phyloP scores from a whole-genome alignment of 73 alveolate genomes.

The Urostyla sp. region DNA sequence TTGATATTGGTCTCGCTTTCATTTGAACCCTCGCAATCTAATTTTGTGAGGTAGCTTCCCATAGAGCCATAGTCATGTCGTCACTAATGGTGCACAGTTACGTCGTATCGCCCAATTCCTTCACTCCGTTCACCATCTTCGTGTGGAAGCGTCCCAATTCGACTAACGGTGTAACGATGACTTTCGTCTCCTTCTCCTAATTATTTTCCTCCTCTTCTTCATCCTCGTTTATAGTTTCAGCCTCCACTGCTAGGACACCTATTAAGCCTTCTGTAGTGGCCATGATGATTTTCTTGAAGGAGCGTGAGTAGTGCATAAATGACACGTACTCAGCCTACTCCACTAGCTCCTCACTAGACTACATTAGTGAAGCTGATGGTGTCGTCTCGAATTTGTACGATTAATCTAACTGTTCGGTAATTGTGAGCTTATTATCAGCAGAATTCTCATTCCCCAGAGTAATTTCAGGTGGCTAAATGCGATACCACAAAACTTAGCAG shows the following conservation, averaged over 20 bases:
- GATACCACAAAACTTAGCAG: conserved; percentile 52
- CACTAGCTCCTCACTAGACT: conserved; percentile 65
- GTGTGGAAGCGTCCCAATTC: conserved; percentile 84
- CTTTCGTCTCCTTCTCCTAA: conserved; percentile 73
- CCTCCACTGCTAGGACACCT: conserved; percentile 88
- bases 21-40: conserved; percentile 72
- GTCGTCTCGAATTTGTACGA: conserved; percentile 57
- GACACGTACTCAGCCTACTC: conserved; percentile 51
- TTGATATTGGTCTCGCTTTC: conserved; percentile 74
- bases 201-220: conserved; percentile 88
- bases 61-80: conserved; percentile 76
- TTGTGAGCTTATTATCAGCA: conserved; percentile 24
- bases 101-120: conserved; percentile 93
- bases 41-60: conserved; percentile 88
- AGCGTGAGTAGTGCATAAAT: conserved; percentile 79
- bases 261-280: conserved; percentile 80
- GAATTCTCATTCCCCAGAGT: conserved; percentile 13
- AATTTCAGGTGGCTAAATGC: conserved; percentile 58
- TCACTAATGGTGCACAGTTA: conserved; percentile 82
- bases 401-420: conserved; percentile 44
- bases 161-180: conserved; percentile 56
- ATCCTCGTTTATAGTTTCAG: conserved; percentile 83
- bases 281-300: conserved; percentile 82
- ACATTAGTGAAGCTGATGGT: conserved; percentile 39
- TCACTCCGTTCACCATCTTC: conserved; percentile 76